phyloP scores from a whole-genome alignment of 371 early-diverging fungal genomes.

The Lichtheimia corymbifera region DNA sequence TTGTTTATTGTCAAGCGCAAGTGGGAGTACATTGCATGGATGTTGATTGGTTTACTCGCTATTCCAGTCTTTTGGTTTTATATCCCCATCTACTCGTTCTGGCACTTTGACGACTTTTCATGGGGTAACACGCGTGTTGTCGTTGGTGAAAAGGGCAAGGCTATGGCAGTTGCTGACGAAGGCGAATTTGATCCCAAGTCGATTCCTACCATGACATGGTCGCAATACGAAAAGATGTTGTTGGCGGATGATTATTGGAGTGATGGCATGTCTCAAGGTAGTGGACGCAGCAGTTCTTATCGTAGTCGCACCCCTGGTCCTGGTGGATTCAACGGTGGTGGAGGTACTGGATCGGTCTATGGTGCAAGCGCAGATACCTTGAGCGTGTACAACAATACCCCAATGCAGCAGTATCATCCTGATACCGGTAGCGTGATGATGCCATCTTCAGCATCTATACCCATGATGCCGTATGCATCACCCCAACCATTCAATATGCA shows the following conservation, averaged over 20 bases:
- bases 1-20: constrained; percentile 84
- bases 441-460: constrained; percentile 32
- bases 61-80: constrained; percentile 83
- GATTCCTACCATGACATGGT: constrained; percentile 80
- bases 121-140: constrained; percentile 97
- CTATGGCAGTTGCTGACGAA: constrained; percentile 54
- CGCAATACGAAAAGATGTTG: constrained; percentile 81
- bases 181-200: constrained; percentile 58
- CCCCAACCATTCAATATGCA: constrained; percentile 8
- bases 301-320: constrained; percentile 9
- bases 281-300: constrained; percentile 25
- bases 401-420: constrained; percentile 17
- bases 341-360: background rate
- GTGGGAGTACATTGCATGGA: constrained; percentile 94
- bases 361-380: constrained; percentile 8
- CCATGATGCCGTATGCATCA: constrained; percentile 35
- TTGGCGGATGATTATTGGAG: constrained; percentile 55
- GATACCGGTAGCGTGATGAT: constrained; percentile 14
- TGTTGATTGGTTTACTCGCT: constrained; percentile 87
- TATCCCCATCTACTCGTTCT: constrained; percentile 88
- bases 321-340: constrained; percentile 5
- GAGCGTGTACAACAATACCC: constrained; percentile 27
- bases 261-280: constrained; percentile 38
- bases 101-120: constrained; percentile 97
- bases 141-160: constrained; percentile 76